These are phyloP conservation scores for Orobanche coerulescens DNA, from an alignment of 257 asterid genomes.

Conservation along the genomic window DNA sequence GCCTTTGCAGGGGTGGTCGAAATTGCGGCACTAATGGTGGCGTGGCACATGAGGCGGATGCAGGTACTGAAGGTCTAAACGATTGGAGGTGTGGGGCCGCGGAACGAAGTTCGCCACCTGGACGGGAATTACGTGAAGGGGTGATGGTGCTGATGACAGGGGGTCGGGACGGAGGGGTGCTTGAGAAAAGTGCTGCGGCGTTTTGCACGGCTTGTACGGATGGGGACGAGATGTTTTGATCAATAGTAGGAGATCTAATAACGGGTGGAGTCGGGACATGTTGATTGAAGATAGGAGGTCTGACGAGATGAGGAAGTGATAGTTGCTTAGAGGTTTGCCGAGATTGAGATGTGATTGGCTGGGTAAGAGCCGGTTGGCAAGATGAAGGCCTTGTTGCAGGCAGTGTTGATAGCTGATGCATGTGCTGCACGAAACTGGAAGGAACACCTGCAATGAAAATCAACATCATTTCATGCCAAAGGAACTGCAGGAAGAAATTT, in stretches of 20 bases:
- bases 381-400: constrained; percentile 12
- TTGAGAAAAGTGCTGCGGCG: constrained; percentile 34
- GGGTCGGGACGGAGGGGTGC: constrained; percentile 36
- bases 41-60: constrained; percentile 11
- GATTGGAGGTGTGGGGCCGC: constrained; percentile 68
- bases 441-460: neutral
- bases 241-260: constrained; percentile 7
- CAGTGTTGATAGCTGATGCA: neutral
- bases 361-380: constrained; percentile 17
- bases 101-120: constrained; percentile 45
- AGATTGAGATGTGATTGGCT: constrained; percentile 18
- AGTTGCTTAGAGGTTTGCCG: constrained; percentile 14
- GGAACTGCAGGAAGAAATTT: too few relatives aligned
- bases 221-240: constrained; percentile 28
- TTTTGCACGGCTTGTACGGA: constrained; percentile 29
- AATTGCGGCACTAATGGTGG: constrained; percentile 19
- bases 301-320: constrained; percentile 10
- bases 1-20: constrained; percentile 19
- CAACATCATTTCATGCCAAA: neutral
- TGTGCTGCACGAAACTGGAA: neutral
- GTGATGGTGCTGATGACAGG: constrained; percentile 49
- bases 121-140: constrained; percentile 38
- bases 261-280: constrained; percentile 25
- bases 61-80: constrained; percentile 32
- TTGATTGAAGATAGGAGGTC: constrained; percentile 24